Evolutionary conservation across 2,329 filamentous ascomycete species (phyloP).

Genomic region (Diaporthe citrichinensis): DNA sequence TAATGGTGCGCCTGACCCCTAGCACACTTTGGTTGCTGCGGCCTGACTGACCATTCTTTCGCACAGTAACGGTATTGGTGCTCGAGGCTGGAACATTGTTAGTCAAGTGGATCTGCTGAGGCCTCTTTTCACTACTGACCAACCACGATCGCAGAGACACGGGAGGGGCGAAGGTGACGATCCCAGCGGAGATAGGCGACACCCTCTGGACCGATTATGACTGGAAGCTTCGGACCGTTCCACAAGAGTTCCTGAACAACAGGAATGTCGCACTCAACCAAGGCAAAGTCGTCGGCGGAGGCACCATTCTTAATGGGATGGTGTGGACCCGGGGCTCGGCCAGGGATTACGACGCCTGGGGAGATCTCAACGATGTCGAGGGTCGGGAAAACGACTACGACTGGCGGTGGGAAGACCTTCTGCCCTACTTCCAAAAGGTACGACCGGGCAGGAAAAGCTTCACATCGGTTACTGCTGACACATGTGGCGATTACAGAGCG

Average conservation of each 20-base stretch:
- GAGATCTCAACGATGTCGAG: slow-evolving; percentile 55
- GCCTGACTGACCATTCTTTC: background rate
- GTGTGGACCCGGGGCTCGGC: slow-evolving; percentile 57
- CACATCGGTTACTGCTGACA: background rate
- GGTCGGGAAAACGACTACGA: slow-evolving; percentile 19
- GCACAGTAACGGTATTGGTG: slow-evolving; percentile 42
- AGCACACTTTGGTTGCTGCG: background rate
- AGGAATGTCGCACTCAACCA: slow-evolving; percentile 53
- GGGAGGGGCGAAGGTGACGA: slow-evolving; percentile 40
- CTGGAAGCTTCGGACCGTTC: slow-evolving; percentile 49
- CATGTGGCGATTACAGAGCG: slow-evolving; percentile 47
- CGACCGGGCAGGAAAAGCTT: background rate
- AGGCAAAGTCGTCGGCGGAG: slow-evolving; percentile 57
- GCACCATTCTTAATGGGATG: slow-evolving; percentile 58
- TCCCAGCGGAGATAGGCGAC: slow-evolving; percentile 43
- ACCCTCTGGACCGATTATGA: slow-evolving; percentile 45
- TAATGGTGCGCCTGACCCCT: slow-evolving; percentile 36
- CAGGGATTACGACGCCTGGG: slow-evolving; percentile 60
- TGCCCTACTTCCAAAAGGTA: slow-evolving; percentile 66
- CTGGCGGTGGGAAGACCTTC: slow-evolving; percentile 60
- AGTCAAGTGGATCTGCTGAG: background rate
- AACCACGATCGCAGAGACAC: slow-evolving; percentile 30
- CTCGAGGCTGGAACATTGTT: slow-evolving; percentile 44
- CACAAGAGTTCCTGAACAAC: slow-evolving; percentile 52
- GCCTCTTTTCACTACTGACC: background rate